These are phyloP conservation scores for Erigeron canadensis DNA, from an alignment of 129 eudicot species.

Conservation along the genomic window DNA sequence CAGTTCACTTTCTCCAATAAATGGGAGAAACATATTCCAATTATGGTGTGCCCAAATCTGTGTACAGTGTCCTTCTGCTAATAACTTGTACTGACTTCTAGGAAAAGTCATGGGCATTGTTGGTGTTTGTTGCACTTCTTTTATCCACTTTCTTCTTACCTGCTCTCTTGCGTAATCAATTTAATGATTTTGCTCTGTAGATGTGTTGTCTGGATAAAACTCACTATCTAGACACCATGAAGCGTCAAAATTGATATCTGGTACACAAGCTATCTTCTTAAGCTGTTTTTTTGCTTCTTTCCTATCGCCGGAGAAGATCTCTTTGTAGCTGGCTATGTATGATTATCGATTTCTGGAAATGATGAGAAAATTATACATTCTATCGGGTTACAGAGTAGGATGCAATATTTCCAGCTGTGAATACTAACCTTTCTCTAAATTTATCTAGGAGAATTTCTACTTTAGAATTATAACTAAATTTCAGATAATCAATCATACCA, in stretches of 20 bases:
- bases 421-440: background rate
- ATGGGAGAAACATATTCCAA: background rate
- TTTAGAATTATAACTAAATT: background rate
- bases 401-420: background rate
- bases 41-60: background rate
- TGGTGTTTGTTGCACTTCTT: background rate
- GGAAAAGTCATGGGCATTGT: background rate
- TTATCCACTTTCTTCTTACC: no score
- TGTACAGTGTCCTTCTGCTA: background rate
- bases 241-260: background rate
- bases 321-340: background rate
- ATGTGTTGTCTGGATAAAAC: no score
- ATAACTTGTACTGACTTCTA: background rate
- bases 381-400: background rate
- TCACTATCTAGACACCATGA: no score
- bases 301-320: background rate
- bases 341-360: background rate
- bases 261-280: no score
- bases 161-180: background rate
- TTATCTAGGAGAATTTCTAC: background rate
- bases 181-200: background rate
- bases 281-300: background rate
- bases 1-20: background rate
- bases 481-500: constrained; percentile 4
- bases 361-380: background rate